Evolutionary conservation across 2,329 filamentous ascomycete species (phyloP), one percentile per base, ranked within the genome.

Genomic region (Erysiphe pisi): DNA sequence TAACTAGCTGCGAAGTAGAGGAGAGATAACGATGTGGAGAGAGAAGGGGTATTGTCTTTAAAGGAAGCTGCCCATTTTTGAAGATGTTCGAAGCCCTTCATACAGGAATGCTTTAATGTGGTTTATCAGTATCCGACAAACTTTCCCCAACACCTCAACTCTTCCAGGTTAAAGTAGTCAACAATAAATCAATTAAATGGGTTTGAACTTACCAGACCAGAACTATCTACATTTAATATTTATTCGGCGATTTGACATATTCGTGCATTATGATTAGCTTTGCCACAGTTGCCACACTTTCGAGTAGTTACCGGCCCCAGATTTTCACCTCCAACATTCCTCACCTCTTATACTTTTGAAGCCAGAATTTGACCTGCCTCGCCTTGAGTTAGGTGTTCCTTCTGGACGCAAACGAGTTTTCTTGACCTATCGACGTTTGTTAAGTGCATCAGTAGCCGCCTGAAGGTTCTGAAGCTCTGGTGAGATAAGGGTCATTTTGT

Each of bases 401-500:
- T 22, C 49, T 52, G 3, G 49, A 16, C 3, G 49, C 14, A 52
- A 16, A 22, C 22, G 49, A 3, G 49, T 52, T 52, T 52, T 52
- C 49, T 52, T 52, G 16, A 7, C 49, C 49, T 7, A 4, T 52
- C 7, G 22, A 22, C 49, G 49, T 22, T 52, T 52, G 49, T 7
- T 52, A 52, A 22, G 49, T 52, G 49, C 7, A 52, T 75, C 49
- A 22, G 3, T 52, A 7, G 49, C 49, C 3, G 49, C 49, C 22
- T 7, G 49, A 7, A 52, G 7, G 22, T 52, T 52, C 22, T 7
- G 7, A 7, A 52, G 49, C 3, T 52, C 49, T 43, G 14, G 73
- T n/a, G 2, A 16, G 1, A 52, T 16, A 52, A 76, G 56, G 11
- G 73, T 56, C n/a, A 70, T 49, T 28, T 77, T 6, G 31, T 77